Conservation (phyloP, 83 land plant genomes). For the Isoetes engelmannii region DNA sequence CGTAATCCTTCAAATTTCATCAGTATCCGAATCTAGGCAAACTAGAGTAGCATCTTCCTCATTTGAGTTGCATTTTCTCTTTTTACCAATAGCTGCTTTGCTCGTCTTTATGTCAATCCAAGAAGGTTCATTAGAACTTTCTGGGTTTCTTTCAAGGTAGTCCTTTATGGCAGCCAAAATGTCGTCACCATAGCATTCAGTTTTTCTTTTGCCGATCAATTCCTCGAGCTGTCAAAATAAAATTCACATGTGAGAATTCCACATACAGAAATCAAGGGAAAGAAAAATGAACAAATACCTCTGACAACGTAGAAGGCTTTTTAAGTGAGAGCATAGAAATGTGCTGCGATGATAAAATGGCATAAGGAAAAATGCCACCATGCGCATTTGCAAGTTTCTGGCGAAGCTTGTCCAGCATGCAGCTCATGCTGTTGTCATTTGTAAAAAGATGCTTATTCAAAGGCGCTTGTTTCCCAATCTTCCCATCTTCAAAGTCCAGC, state of each 20-base stretch:
- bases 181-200: constrained; percentile 28
- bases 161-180: constrained; percentile 15
- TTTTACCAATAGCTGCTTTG: too few relatives aligned
- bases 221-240: constrained; percentile 24
- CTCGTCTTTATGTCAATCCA: too few relatives aligned
- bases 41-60: too few relatives aligned
- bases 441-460: not conserved
- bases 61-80: too few relatives aligned
- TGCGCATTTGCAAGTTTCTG: constrained; percentile 25
- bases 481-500: constrained; percentile 18
- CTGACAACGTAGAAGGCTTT: constrained; percentile 20
- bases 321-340: constrained; percentile 21
- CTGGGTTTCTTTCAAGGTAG: constrained; percentile 18
- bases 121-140: not conserved
- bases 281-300: constrained; percentile 13
- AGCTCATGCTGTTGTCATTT: constrained; percentile 20
- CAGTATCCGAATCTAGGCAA: too few relatives aligned
- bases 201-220: constrained; percentile 25
- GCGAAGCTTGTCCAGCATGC: constrained; percentile 28
- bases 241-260: too few relatives aligned
- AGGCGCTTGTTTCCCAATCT: constrained; percentile 6
- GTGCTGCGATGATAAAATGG: constrained; percentile 37
- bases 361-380: constrained; percentile 34
- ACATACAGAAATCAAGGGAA: too few relatives aligned
- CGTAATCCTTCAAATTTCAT: too few relatives aligned